phyloP scores from a whole-genome alignment of 305 asterid species.

The Fraxinus greggii region DNA sequence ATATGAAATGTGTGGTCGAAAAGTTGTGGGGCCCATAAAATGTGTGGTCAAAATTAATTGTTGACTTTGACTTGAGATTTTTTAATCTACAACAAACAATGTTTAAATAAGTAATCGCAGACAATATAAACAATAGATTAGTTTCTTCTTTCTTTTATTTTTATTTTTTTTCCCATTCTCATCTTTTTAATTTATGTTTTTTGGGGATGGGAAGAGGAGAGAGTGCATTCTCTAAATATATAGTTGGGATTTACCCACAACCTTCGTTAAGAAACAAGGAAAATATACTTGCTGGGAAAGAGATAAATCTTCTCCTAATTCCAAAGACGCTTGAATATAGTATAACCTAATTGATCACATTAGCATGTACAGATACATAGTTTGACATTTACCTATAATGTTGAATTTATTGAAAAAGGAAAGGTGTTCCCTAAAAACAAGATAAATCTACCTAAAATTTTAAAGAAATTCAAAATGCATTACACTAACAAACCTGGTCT shows the following conservation, averaged over 20 bases:
- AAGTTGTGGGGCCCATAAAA: background rate
- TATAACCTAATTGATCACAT: background rate
- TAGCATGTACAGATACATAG: background rate
- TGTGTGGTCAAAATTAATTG: background rate
- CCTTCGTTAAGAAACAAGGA: background rate
- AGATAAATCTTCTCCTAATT: background rate
- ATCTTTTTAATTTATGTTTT: background rate
- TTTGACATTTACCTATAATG: background rate
- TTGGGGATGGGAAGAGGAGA: background rate
- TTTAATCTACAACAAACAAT: background rate
- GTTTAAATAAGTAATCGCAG: background rate
- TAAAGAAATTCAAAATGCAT: conserved; percentile 1
- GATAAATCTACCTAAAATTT: background rate
- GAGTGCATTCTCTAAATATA: background rate
- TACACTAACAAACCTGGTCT: conserved; percentile 57
- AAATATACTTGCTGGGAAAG: background rate
- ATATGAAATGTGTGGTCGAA: background rate
- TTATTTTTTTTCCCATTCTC: background rate
- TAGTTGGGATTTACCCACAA: background rate
- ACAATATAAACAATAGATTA: background rate
- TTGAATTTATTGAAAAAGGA: background rate
- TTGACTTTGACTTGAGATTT: background rate
- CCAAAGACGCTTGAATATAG: background rate
- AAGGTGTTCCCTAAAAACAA: background rate
- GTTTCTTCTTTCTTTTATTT: background rate